Evolutionary conservation across 768 basidiomycete genomes (phyloP), one percentile per base, ranked within the genome.

Genomic region (Cystobasidium tubakii): DNA sequence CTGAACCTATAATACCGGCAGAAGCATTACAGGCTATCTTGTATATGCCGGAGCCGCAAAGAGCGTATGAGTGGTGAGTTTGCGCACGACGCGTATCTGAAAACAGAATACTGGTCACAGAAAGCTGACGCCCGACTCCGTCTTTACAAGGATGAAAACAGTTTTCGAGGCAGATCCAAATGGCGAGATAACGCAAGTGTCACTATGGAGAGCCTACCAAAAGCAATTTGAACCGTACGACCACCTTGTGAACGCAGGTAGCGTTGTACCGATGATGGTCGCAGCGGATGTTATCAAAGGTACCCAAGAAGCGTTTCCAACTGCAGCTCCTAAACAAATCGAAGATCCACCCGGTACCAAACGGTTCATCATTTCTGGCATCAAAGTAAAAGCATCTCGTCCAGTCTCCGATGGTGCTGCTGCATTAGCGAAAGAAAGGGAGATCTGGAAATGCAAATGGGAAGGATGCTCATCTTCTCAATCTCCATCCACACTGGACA

Each of bases 261-360:
- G 21, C 2, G 39, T 36, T 0, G 21, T 3, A 57, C 64, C 55
- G 0, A 80, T 91, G 54, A 85, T 93, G 1, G 86, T 88, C 1
- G 94, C 96, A 0, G 89, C 91, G 0, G 95, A 99, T 54, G 90
- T 96, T 62, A 97, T 99, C 81, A 94, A 95, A 81, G 90, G 90
- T 75, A 90, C 94, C 75, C 91, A 87, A 62, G 82, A 86, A 12
- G 89, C 93, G 31, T 95, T 92, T 78, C 89, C 91, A 6, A 86
- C 87, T 62, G 92, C 92, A 0, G 87, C 88, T 77, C 92, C 94
- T 0, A 91, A 91, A 87, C 90, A 94, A 25, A 84, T 90, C 7
- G 72, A 73, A n/a, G 67, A 60, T 0, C 17, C 60, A 12, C 54
- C 42, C 86, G 84, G 42, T 70, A 78, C 60, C 2, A 88, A 88